A percentile compares a stretch with the other conserved stretches of the same genome.
Conservation (phyloP, 768 basidiomycete genomes). For the Boletus reticulatus region DNA sequence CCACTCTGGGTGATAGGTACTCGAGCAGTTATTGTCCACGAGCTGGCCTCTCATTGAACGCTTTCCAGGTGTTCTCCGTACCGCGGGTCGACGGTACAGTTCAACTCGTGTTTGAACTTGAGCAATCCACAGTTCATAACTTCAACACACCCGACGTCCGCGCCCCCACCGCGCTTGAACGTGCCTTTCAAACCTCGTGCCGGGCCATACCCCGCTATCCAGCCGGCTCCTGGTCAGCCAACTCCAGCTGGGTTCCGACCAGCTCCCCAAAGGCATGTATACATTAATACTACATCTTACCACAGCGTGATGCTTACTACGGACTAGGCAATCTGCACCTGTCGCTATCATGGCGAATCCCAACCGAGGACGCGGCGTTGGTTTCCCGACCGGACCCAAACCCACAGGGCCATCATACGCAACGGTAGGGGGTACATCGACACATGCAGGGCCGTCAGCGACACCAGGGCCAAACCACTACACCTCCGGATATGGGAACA, state of each 20-base stretch:
- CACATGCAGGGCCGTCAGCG: neutral
- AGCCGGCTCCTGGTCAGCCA: slow-evolving; percentile 50
- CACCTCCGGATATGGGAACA: neutral
- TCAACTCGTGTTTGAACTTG: slow-evolving; percentile 87
- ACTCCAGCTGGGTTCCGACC: slow-evolving; percentile 67
- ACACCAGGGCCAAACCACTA: neutral
- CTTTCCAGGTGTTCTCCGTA: slow-evolving; percentile 79
- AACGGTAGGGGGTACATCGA: neutral
- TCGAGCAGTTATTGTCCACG: neutral
- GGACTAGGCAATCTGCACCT: slow-evolving; percentile 36
- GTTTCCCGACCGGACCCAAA: slow-evolving; percentile 12
- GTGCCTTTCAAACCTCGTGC: slow-evolving; percentile 63
- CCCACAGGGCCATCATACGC: slow-evolving; percentile 8
- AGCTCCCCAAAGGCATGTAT: slow-evolving; percentile 33
- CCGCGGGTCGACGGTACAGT: slow-evolving; percentile 85
- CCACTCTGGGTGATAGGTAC: slow-evolving; percentile 80
- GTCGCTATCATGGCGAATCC: slow-evolving; percentile 81
- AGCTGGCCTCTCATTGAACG: neutral
- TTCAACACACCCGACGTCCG: slow-evolving; percentile 60
- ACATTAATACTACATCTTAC: neutral
- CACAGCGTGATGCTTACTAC: neutral
- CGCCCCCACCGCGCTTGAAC: slow-evolving; percentile 46
- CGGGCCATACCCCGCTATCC: slow-evolving; percentile 64
- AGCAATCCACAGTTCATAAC: slow-evolving; percentile 82
- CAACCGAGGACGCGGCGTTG: slow-evolving; percentile 41